Conservation (phyloP, 257 asterid genomes). For the Jaltomata sinuosa region DNA sequence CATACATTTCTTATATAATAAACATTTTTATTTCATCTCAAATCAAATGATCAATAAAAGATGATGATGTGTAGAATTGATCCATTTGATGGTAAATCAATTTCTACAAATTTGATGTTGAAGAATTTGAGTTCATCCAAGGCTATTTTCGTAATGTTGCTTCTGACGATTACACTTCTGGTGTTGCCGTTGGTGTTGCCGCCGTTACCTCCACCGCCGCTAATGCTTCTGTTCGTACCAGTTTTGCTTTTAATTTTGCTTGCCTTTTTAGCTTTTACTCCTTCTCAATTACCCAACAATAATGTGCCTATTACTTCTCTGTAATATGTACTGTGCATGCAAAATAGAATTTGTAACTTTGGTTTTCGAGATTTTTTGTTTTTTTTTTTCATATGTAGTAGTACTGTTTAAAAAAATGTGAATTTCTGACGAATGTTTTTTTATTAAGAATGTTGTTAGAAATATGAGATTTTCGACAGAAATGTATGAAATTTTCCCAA, state of each 20-base stretch:
- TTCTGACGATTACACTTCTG: slow-evolving; percentile 20
- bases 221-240: slow-evolving; percentile 38
- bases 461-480: background rate
- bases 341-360: background rate
- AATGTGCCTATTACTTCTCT: slow-evolving; percentile 1
- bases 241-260: slow-evolving; percentile 47
- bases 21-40: background rate
- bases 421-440: background rate
- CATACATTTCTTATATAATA: background rate
- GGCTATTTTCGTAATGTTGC: slow-evolving; percentile 17
- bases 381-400: background rate
- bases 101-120: slow-evolving; percentile 2
- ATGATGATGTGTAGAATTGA: slow-evolving; percentile 17
- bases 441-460: background rate
- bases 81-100: background rate
- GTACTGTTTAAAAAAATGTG: background rate
- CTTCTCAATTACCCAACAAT: slow-evolving; percentile 19
- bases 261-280: slow-evolving; percentile 33
- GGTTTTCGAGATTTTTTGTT: background rate
- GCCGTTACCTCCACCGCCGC: slow-evolving; percentile 69
- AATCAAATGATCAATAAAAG: background rate
- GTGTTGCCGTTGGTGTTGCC: slow-evolving; percentile 50
- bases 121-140: slow-evolving; percentile 8
- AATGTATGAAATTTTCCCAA: background rate
- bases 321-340: background rate